These are phyloP conservation scores for Candida stauntonica DNA, from an alignment of 805 yeast species.

Conservation along the genomic window DNA sequence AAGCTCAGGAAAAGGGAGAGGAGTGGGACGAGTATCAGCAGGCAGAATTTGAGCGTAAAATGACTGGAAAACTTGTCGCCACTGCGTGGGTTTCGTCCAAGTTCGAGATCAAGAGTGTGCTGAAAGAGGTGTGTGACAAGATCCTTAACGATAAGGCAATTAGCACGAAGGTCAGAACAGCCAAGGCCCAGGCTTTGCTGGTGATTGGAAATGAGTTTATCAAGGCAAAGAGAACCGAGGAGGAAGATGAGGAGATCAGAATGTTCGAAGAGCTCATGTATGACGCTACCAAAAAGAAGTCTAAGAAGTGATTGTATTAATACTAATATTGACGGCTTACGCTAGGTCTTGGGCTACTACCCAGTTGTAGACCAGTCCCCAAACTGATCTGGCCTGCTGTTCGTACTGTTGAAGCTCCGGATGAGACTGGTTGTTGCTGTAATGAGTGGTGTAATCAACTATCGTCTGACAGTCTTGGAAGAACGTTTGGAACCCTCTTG, in stretches of 20 bases:
- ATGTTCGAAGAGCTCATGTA: conserved; percentile 91
- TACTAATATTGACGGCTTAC: neutral
- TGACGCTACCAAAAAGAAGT: conserved; percentile 49
- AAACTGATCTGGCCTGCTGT: neutral
- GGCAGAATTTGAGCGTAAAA: conserved; percentile 73
- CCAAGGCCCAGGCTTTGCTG: conserved; percentile 75
- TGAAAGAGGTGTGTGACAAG: conserved; percentile 76
- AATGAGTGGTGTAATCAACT: conserved; percentile 1
- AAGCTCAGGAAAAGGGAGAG: conserved; percentile 57
- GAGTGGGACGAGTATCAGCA: conserved; percentile 52
- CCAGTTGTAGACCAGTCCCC: conserved; percentile 1
- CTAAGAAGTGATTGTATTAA: conserved; percentile 5
- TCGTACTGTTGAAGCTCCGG: neutral
- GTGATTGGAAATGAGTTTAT: conserved; percentile 69
- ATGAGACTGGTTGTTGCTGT: neutral
- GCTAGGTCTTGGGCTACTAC: neutral
- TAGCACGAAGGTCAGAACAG: conserved; percentile 54
- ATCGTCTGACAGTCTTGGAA: neutral
- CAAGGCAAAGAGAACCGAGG: conserved; percentile 65
- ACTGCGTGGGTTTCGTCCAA: conserved; percentile 95
- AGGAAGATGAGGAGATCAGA: conserved; percentile 89
- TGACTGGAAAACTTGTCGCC: conserved; percentile 86
- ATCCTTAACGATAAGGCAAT: conserved; percentile 67
- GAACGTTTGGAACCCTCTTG: conserved; percentile 27
- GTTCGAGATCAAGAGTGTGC: conserved; percentile 75